phyloP scores from a whole-genome alignment of 139 green algal genomes.

The Klebsormidium nitens region DNA sequence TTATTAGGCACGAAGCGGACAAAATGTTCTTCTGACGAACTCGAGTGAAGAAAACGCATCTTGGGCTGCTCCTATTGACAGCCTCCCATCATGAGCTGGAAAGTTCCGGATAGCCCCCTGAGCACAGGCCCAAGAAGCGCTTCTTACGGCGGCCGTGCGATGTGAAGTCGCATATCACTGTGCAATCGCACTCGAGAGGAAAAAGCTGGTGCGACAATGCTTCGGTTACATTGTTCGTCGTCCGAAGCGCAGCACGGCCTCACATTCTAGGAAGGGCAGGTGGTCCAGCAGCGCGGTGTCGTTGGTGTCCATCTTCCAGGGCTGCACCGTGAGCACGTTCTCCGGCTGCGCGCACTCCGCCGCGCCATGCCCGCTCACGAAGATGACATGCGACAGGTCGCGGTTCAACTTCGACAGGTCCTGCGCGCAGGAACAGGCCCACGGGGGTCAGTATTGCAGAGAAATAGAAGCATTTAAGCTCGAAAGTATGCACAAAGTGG shows the following conservation, averaged over 20 bases:
- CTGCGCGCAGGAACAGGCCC: neutral
- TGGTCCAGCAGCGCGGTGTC: conserved; percentile 75
- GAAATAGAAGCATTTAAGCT: conserved; percentile 4
- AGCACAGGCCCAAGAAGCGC: conserved; percentile 6
- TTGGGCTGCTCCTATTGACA: too few species aligned
- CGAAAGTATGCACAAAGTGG: neutral
- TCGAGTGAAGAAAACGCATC: too few species aligned
- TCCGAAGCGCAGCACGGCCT: neutral
- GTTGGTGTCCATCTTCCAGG: conserved; percentile 50
- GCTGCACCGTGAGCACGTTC: conserved; percentile 65
- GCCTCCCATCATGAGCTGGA: neutral
- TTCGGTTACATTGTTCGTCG: neutral
- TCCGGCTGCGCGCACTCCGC: conserved; percentile 71
- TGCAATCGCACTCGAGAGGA: too few species aligned
- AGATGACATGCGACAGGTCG: conserved; percentile 76
- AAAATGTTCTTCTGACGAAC: too few species aligned
- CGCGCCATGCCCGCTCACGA: conserved; percentile 57
- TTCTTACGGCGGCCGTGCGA: too few species aligned
- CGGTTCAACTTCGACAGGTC: conserved; percentile 94
- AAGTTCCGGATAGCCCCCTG: neutral
- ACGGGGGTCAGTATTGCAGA: too few species aligned
- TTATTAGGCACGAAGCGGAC: too few species aligned
- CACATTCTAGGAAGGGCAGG: conserved; percentile 72
- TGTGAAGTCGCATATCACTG: too few species aligned
- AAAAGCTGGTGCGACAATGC: too few species aligned